A percentile compares a stretch with the other conserved stretches of the same genome.
phyloP scores from a whole-genome alignment of 139 green algal genomes.

The Dunaliella primolecta region DNA sequence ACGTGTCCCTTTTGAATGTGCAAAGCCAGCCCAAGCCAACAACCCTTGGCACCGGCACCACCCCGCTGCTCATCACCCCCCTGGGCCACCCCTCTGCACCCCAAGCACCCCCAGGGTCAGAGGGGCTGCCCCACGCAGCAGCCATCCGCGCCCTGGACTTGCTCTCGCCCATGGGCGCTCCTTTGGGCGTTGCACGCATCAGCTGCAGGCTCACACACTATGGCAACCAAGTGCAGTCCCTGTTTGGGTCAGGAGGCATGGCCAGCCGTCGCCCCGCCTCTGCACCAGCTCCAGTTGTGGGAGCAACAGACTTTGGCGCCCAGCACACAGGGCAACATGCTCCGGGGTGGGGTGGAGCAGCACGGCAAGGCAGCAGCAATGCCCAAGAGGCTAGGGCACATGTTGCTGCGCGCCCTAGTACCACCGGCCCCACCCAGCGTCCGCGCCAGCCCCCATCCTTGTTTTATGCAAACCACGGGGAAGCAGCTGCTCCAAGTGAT shows the following conservation, averaged over 20 bases:
- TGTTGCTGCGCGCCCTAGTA: background rate
- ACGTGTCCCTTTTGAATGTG: slow-evolving; percentile 31
- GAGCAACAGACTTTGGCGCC: no score
- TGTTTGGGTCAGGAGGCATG: background rate
- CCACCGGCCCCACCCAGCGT: background rate
- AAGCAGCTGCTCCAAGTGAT: background rate
- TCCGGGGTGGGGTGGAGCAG: no score
- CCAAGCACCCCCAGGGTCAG: background rate
- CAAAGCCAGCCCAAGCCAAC: slow-evolving; percentile 29
- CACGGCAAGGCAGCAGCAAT: no score
- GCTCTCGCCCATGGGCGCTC: background rate
- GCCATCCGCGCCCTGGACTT: background rate
- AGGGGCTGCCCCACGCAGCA: background rate
- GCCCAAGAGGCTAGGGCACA: background rate
- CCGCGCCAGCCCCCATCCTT: background rate
- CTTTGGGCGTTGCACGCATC: background rate
- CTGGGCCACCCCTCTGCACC: background rate
- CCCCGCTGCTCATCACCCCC: slow-evolving; percentile 28
- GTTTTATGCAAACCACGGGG: background rate
- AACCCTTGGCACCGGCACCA: slow-evolving; percentile 25
- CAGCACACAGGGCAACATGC: no score
- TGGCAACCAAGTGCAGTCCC: background rate
- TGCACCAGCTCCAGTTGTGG: no score
- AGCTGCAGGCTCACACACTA: slow-evolving; percentile 3
- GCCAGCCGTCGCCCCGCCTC: no score